Evolutionary conservation across 768 basidiomycete species (phyloP), one percentile per base, ranked within the genome.

Genomic region (Amylocystis lapponica): DNA sequence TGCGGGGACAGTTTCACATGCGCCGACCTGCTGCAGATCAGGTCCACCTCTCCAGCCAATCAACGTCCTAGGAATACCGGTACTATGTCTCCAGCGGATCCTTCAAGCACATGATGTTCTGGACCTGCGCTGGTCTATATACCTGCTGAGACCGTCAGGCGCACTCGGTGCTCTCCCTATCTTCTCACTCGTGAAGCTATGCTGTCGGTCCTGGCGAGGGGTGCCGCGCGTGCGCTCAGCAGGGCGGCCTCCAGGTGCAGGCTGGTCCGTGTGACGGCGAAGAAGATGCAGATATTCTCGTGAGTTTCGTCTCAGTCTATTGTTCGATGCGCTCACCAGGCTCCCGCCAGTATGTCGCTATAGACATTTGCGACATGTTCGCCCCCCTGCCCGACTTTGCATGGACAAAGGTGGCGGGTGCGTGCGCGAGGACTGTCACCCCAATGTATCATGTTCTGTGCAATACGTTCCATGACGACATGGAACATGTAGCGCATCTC

Each of bases 401-500:
- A 12, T 61, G 57, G 57, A 29, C 38, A 27, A 38, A 40, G 9
- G 47, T 58, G 13, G 46, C 51, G 20, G 48, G 48, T 19, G 30
- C 48, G 4, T 60, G 59, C 49, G 34, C 48, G 14, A 49, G 49
- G 32, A 54, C 54, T 5, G 46, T 58, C 35, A 35, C 36, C 14
- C 54, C 56, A 14, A 47, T 58, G 17, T 75, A 61, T 54, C 54
- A 47, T 26, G 56, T 54, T 36, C 26, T 76, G 20, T 62, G 62
- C 33, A 60, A 48, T 27, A 61, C 65, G 20, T 42, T 73, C 4
- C 50, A 54, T 38, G 49, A 66, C 27, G 74, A 76, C 39, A 44
- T 74, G 14, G 62, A 72, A 27, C 60, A 60, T 45, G 63, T 75
- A n/a, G 61, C 68, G 11, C 63, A 62, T 43, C 43, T 76, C 9